Percentiles rank a stretch among this genome's conserved stretches.
Evolutionary conservation across 1,139 yeast genomes (phyloP).

Genomic region (Blastobotrys malaysiensis): DNA sequence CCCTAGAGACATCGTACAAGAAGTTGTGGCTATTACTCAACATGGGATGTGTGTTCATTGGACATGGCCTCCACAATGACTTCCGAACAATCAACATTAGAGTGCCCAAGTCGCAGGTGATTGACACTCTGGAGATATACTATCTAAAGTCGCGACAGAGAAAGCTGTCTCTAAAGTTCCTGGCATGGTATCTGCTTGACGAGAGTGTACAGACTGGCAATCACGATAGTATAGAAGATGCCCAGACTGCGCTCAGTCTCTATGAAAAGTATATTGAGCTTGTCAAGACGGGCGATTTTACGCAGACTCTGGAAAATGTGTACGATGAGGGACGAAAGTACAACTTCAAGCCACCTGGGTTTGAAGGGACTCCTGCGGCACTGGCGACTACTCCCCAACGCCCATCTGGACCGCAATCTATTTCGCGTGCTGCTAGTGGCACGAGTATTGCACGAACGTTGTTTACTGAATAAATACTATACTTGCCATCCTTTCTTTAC

Average conservation of each 20-base stretch:
- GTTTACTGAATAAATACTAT: not conserved
- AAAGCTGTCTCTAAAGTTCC: slow-evolving; percentile 77
- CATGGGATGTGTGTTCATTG: slow-evolving; percentile 87
- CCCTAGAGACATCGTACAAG: slow-evolving; percentile 78
- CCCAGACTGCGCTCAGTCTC: slow-evolving; percentile 73
- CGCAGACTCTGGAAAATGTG: slow-evolving; percentile 54
- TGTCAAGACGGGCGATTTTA: slow-evolving; percentile 52
- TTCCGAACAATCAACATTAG: slow-evolving; percentile 88
- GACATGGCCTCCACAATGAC: slow-evolving; percentile 89
- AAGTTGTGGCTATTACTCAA: slow-evolving; percentile 84
- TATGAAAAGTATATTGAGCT: slow-evolving; percentile 69
- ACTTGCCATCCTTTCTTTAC: too few species aligned
- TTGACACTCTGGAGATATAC: slow-evolving; percentile 83
- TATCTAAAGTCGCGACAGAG: slow-evolving; percentile 66
- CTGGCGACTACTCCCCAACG: not conserved
- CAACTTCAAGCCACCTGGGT: slow-evolving; percentile 53
- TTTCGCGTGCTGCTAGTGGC: not conserved
- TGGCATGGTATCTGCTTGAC: slow-evolving; percentile 72
- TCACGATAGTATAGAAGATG: slow-evolving; percentile 97
- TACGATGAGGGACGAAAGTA: slow-evolving; percentile 69
- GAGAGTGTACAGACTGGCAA: slow-evolving; percentile 84
- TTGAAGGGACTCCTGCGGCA: not conserved
- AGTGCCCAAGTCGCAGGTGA: slow-evolving; percentile 76
- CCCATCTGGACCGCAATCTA: not conserved
- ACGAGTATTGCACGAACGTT: not conserved